Percentiles rank a stretch among this genome's conserved stretches.
Evolutionary conservation across 106 monocot genomes (phyloP).

Genomic region (Dactylorhiza incarnata): DNA sequence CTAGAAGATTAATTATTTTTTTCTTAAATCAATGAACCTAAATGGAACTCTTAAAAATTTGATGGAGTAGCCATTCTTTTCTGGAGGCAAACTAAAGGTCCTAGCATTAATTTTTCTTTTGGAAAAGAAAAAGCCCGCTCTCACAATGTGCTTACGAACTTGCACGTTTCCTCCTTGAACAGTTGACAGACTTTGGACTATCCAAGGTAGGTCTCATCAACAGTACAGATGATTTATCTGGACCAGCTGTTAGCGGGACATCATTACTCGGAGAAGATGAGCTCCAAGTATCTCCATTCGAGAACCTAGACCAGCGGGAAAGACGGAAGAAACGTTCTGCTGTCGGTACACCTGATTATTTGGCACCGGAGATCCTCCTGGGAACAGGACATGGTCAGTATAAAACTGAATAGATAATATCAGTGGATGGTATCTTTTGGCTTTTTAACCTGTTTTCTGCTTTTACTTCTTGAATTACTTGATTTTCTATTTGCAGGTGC

Average conservation of each 20-base stretch:
- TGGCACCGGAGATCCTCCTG: slow-evolving; percentile 94
- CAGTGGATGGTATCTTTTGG: neutral
- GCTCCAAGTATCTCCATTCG: slow-evolving; percentile 59
- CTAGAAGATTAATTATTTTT: neutral
- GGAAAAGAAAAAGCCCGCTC: neutral
- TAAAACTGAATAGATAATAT: slow-evolving; percentile 3
- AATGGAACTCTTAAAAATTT: neutral
- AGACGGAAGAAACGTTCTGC: slow-evolving; percentile 88
- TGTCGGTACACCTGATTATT: slow-evolving; percentile 99
- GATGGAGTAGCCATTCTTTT: neutral
- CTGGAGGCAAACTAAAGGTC: neutral
- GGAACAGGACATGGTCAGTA: slow-evolving; percentile 94
- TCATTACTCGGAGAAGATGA: slow-evolving; percentile 91
- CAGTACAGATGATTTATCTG: slow-evolving; percentile 97
- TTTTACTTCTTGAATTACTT: neutral
- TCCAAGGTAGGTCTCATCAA: slow-evolving; percentile 99
- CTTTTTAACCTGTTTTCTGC: slow-evolving; percentile 4
- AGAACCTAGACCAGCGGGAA: slow-evolving; percentile 65
- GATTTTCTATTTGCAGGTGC: slow-evolving; percentile 47
- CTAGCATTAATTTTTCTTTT: neutral
- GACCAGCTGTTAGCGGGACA: slow-evolving; percentile 81
- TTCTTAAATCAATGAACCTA: neutral
- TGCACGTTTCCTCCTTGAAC: slow-evolving; percentile 9
- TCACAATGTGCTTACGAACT: slow-evolving; percentile 7
- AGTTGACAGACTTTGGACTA: slow-evolving; percentile 99